Conservation (phyloP, 805 yeast species). For the Ogataea parapolymorpha region DNA sequence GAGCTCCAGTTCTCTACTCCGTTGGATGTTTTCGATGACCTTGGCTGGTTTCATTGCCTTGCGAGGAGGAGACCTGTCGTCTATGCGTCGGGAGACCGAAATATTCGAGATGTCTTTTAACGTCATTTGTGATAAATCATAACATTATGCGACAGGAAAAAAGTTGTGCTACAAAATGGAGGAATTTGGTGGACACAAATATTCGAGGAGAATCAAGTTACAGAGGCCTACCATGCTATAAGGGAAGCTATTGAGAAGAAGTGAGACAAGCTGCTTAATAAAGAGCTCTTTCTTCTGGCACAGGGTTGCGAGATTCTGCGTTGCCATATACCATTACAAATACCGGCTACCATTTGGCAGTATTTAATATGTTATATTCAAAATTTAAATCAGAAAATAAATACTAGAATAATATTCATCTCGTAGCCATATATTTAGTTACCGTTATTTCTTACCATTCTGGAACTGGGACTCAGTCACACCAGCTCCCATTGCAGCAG, state of each 20-base stretch:
- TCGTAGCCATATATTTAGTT: neutral
- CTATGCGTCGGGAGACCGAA: conserved; percentile 1
- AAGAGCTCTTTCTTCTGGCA: too few species aligned
- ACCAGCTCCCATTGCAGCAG: conserved; percentile 98
- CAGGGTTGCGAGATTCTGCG: too few species aligned
- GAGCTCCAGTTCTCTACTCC: conserved; percentile 16
- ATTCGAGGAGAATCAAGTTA: neutral
- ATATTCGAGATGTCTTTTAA: conserved; percentile 7
- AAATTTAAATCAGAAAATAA: neutral
- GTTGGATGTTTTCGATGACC: conserved; percentile 14
- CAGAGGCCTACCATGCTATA: too few species aligned
- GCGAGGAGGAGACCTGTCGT: neutral
- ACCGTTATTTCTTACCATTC: conserved; percentile 13
- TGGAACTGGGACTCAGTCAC: conserved; percentile 97
- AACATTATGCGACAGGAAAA: conserved; percentile 8
- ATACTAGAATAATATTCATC: neutral
- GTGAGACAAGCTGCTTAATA: too few species aligned
- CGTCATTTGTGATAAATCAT: conserved; percentile 11
- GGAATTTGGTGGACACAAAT: neutral
- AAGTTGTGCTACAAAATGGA: conserved; percentile 4
- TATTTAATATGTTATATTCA: too few species aligned
- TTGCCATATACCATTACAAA: too few species aligned
- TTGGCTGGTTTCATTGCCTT: conserved; percentile 11
- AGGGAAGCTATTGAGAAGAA: too few species aligned
- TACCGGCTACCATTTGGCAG: too few species aligned